Evolutionary conservation across 306 rosid genomes (phyloP), one percentile per base, ranked within the genome.

Genomic region (Inga laurina): DNA sequence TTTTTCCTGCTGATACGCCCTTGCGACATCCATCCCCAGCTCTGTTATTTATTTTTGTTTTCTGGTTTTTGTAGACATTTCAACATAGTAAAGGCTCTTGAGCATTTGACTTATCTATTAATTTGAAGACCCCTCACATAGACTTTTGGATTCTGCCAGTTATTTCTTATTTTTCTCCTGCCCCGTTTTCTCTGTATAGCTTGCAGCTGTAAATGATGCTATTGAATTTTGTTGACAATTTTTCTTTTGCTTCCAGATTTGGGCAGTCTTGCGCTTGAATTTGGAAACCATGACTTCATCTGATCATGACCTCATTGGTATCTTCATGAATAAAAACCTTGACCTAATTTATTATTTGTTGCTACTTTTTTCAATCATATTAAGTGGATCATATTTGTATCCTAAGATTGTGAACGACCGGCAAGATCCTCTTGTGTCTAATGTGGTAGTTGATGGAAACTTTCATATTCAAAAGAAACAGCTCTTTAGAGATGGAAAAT

Each of bases 211-310:
- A 19, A 45, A 46, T 13, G 75, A 21, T 41, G 51, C 70, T 74
- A 64, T 73, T 57, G 78, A 69, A 51, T 74, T 87, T 51, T 75
- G 71, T 43, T 87, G 45, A 81, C 64, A 72, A 3, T 81, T n/a
- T 24, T 82, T 87, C 16, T 79, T 87, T 74, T 81, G 72, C 80
- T 82, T 82, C 73, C 86, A 87, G 90, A 78, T 84, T 78, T 78
- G 87, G 82, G 72, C 76, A 0, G 82, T 35, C 54, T 61, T 81
- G 74, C 77, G 57, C 78, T 87, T 69, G 73, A 70, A 59, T 39
- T 73, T 81, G 84, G 86, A 87, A 87, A 81, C 59, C 81, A 84
- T 87, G 90, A 70, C 84, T 81, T 78, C 75, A 44, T 72, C 90
- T 61, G 49, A 85, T 34, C 88, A 79, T 51, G 90, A 84, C 18